These are phyloP conservation scores for Penicillium sclerotigenum DNA, from an alignment of 2,329 filamentous ascomycete species.

Conservation along the genomic window DNA sequence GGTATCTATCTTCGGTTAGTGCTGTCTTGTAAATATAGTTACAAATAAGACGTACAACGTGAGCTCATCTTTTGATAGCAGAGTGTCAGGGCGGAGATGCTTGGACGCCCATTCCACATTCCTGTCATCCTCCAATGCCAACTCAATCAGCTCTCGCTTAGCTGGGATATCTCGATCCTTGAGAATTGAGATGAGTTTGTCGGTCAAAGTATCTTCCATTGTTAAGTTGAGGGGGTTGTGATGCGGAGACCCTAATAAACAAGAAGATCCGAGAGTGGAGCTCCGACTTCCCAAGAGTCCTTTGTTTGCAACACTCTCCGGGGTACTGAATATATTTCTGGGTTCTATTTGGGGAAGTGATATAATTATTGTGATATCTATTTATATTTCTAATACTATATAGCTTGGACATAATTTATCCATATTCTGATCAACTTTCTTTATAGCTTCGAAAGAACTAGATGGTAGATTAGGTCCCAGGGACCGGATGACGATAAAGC, in stretches of 20 bases:
- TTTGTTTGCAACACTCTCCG: background rate
- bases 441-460: background rate
- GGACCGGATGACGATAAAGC: background rate
- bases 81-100: conserved; percentile 33
- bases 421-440: background rate
- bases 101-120: conserved; percentile 34
- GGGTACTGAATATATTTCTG: background rate
- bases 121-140: conserved; percentile 26
- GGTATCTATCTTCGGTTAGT: conserved; percentile 26
- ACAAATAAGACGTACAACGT: conserved; percentile 28
- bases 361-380: background rate
- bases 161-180: conserved; percentile 31
- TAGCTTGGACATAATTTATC: background rate
- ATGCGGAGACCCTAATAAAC: background rate
- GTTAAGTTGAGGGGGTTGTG: background rate
- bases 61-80: conserved; percentile 42
- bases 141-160: conserved; percentile 29
- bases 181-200: conserved; percentile 26
- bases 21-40: background rate
- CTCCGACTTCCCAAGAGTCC: background rate
- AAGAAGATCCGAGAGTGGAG: conserved; percentile 1
- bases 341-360: background rate
- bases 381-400: background rate
- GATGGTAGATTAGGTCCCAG: background rate
- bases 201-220: conserved; percentile 3